Conservation (phyloP, 768 basidiomycete species). For the Phanerodontia chrysosporium region DNA sequence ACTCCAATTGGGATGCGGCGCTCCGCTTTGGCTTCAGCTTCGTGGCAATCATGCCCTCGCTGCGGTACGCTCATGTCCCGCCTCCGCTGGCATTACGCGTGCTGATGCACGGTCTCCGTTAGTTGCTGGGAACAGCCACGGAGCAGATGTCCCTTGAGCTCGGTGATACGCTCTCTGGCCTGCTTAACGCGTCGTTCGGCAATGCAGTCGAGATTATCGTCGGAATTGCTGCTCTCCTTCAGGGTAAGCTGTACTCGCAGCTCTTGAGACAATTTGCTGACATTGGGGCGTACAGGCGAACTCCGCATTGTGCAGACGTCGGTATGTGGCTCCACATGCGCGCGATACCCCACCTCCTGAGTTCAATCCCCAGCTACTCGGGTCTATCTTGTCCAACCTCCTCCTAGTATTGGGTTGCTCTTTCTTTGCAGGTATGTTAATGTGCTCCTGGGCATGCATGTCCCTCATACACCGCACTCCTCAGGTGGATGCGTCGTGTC, state of each 20-base stretch:
- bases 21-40: constrained; percentile 75
- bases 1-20: constrained; percentile 69
- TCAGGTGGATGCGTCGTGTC: constrained; percentile 57
- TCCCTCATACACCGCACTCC: background rate
- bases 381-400: constrained; percentile 87
- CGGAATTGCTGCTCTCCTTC: constrained; percentile 76
- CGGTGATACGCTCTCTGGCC: constrained; percentile 81
- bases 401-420: constrained; percentile 88
- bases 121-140: constrained; percentile 79
- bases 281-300: constrained; percentile 46
- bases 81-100: background rate
- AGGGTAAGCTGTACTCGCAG: constrained; percentile 43
- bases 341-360: background rate
- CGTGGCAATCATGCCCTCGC: constrained; percentile 86
- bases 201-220: constrained; percentile 90
- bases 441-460: background rate
- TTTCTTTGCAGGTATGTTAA: constrained; percentile 69
- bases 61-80: constrained; percentile 44
- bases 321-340: constrained; percentile 33
- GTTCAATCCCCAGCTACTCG: constrained; percentile 59
- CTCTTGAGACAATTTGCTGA: background rate
- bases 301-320: constrained; percentile 91
- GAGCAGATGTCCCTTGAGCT: constrained; percentile 76
- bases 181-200: constrained; percentile 82
- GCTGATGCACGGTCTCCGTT: background rate